Percentiles rank a stretch among this genome's conserved stretches.
These are phyloP conservation scores for Daldinia childiae DNA, from an alignment of 495 filamentous ascomycete genomes.

Conservation along the genomic window DNA sequence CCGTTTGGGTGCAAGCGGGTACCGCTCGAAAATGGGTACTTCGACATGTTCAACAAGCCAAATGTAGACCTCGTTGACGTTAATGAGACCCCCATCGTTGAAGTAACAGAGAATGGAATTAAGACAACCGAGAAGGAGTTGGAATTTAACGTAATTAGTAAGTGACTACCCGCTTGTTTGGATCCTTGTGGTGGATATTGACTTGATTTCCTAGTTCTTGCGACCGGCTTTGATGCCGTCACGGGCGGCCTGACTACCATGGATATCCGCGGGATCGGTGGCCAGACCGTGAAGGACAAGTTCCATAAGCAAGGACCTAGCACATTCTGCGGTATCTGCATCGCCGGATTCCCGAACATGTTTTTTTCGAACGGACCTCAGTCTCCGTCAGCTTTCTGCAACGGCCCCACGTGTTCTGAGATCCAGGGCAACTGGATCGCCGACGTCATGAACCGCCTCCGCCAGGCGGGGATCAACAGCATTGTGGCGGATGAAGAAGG, in stretches of 20 bases:
- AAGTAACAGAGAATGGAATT: constrained; percentile 58
- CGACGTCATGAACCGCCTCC: constrained; percentile 55
- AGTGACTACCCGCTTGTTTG: constrained; percentile 41
- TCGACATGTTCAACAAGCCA: constrained; percentile 64
- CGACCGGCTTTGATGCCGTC: constrained; percentile 65
- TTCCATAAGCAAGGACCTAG: constrained; percentile 57
- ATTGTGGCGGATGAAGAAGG: constrained; percentile 45
- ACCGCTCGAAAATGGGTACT: constrained; percentile 64
- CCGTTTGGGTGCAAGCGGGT: constrained; percentile 65
- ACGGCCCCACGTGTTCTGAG: constrained; percentile 63
- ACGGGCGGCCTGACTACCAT: constrained; percentile 61
- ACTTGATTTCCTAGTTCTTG: constrained; percentile 49
- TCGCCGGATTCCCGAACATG: constrained; percentile 62
- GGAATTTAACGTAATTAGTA: constrained; percentile 59
- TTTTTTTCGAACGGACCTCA: constrained; percentile 60
- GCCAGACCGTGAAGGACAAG: constrained; percentile 53
- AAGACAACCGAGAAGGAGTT: constrained; percentile 49
- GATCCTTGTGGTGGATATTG: constrained; percentile 12
- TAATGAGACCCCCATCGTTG: constrained; percentile 58
- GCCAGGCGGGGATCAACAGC: constrained; percentile 45
- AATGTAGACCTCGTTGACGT: constrained; percentile 66
- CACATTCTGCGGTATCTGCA: constrained; percentile 61
- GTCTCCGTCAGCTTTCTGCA: constrained; percentile 54
- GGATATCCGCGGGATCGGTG: constrained; percentile 54
- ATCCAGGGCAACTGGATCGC: constrained; percentile 64